Evolutionary conservation across 2,329 filamentous ascomycete species (phyloP), one percentile per base, ranked within the genome.

Genomic region (Claviceps citrina): DNA sequence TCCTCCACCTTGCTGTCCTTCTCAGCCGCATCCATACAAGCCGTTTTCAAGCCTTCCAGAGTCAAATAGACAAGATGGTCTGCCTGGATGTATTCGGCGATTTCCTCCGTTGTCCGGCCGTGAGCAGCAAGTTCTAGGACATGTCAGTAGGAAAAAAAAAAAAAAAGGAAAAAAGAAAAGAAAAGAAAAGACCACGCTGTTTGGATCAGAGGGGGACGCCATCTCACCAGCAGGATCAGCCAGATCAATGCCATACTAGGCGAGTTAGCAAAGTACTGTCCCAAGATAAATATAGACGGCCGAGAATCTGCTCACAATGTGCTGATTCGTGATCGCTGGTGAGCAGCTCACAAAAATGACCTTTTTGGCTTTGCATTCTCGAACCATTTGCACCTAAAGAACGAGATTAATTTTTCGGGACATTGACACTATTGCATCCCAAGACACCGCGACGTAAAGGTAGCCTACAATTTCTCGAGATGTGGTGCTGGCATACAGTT

Each of bases 271-370:
- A 9, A 16, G 9, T 18, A 7, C 7, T 5, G 5, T 35, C 9
- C 1, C 9, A 7, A 26, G 9, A 31, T 19, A 39, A 12, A 31
- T 19, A 39, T 12, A 16, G 22, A 31, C 15, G 8, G 7, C 13
- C 1, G 13, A 13, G 27, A 12, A 22, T 38, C 26, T 22, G n/a
- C 61, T 80, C 62, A 91, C 91, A 50, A 95, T 85, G 54, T 95
- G 87, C 2, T 84, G 81, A 55, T 93, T 76, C 10, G 76, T 85
- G 57, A 93, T 84, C 8, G 79, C 79, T 2, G 87, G 87, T 6
- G 82, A 76, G 58, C 84, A 93, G 38, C 77, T 84, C 38, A 80
- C 81, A 51, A 95, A 84, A 51, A 86, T 80, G 38, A 94, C 81
- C 56, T 81, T 84, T 49, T 72, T 77, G 1, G 87, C 87, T 18